phyloP scores from a whole-genome alignment of 495 filamentous ascomycete species.

The Viridothelium virens region DNA sequence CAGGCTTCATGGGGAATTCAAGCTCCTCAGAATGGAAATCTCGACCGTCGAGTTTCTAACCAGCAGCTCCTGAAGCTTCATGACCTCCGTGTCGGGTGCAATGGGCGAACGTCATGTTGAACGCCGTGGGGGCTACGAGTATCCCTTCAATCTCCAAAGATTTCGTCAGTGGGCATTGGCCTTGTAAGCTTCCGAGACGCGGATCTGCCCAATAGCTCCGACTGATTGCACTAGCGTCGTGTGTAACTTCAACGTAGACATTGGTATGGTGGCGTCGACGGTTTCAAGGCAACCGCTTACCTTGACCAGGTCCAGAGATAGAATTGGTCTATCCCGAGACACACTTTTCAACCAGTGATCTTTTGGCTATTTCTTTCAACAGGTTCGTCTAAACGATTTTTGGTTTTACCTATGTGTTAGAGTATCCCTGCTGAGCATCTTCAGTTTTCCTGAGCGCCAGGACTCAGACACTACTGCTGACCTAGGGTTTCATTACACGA shows the following conservation, averaged over 20 bases:
- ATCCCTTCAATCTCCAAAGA: not conserved
- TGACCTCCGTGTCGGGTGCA: not conserved
- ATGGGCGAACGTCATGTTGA: not conserved
- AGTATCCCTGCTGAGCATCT: not conserved
- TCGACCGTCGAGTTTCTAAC: not conserved
- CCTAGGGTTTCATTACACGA: constrained; percentile 30
- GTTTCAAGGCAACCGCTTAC: not conserved
- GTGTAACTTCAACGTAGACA: constrained; percentile 13
- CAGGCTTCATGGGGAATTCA: not conserved
- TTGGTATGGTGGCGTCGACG: not conserved
- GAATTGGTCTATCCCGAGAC: constrained; percentile 31
- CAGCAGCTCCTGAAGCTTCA: not conserved
- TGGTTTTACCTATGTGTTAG: not conserved
- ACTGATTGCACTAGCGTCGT: not conserved
- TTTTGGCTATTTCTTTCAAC: constrained; percentile 34
- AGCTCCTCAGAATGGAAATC: not conserved
- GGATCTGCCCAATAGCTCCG: not conserved
- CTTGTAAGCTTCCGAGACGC: not conserved
- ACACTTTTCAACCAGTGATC: constrained; percentile 27
- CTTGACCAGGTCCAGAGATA: constrained; percentile 28
- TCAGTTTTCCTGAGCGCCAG: constrained; percentile 32
- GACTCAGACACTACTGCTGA: constrained; percentile 29
- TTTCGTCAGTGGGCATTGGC: constrained; percentile 10
- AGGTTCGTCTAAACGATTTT: constrained; percentile 17
- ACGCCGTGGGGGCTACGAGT: not conserved